Base-by-base conservation (phyloP, 1,284 basidiomycete genomes). In the Heterobasidion annosum region DNA sequence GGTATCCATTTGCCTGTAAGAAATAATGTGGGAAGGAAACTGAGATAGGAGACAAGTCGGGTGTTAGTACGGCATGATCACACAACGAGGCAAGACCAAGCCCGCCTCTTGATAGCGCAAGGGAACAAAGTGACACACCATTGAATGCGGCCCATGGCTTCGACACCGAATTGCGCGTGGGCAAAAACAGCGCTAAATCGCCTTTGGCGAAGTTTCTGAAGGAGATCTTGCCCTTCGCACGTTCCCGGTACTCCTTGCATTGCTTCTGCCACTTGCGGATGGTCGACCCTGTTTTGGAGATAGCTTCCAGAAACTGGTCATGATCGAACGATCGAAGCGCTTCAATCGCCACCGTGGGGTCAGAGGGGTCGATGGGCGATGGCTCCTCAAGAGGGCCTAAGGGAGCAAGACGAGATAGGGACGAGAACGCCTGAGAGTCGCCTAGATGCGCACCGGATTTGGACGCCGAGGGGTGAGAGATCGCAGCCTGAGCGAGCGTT, bases 61-160 rank as follows among this genome's bases (percentile, higher is more conserved):
- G 58, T 53, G 51, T 60, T 53, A 60, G 47, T 55, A 59, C 43
- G 44, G 25, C 43, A 47, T n/a, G 16, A 16, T 13, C 40, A 16
- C 13, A 43, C 15, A 16, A 32, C 16, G 45, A 47, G 18, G 48
- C 33, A 35, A n/a, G 3, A 16, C 25, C 45, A 32, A 47, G 25
- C 25, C 25, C 25, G 25, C 25, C 25, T 25, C 25, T 5, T 25
- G 25, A 25, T 25, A 54, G 46, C 67, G 57, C 60, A 65, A 55
- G 61, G 55, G 48, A 1, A 49, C 45, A 37, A 25, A 25, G 25
- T 25, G 25, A 25, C 81, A 57, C 64, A 88, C 88, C 88, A 69
- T 97, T 97, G 71, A 97, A 97, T 15, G 93, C 94, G n/a, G 94
- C 94, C 93, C 93, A 98, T 0, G 92, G 90, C 66, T 93, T 93